Conservation (phyloP, 2,329 filamentous ascomycete species). For the Parasarocladium wereldwijsianum region DNA sequence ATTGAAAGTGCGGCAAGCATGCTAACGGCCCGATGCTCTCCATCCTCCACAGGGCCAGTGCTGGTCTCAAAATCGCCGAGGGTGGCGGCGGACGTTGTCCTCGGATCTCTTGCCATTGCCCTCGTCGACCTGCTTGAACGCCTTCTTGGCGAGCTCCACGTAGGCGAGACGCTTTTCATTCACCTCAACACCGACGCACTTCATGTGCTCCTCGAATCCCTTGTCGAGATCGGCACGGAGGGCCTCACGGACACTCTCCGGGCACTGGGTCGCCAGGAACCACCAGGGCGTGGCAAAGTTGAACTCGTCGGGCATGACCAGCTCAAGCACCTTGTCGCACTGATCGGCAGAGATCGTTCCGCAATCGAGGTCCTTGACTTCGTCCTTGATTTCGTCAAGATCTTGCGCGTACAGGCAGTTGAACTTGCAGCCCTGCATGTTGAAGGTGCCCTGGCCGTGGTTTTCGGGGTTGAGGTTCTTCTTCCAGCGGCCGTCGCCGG, state of each 20-base stretch:
- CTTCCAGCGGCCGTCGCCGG: constrained; percentile 54
- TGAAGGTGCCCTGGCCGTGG: constrained; percentile 56
- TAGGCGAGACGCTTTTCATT: constrained; percentile 21
- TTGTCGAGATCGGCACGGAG: constrained; percentile 23
- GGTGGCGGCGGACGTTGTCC: no score
- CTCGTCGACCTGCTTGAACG: no score
- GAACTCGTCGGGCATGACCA: constrained; percentile 32
- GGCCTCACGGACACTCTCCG: constrained; percentile 13
- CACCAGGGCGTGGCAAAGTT: constrained; percentile 39
- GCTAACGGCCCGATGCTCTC: no score
- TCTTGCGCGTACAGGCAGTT: constrained; percentile 32
- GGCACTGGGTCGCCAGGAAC: constrained; percentile 33
- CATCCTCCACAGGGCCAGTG: no score
- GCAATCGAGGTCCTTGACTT: constrained; percentile 16
- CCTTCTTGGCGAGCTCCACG: constrained; percentile 30
- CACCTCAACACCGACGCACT: constrained; percentile 25
- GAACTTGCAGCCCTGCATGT: constrained; percentile 33
- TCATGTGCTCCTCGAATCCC: constrained; percentile 31
- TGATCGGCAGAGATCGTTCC: constrained; percentile 15
- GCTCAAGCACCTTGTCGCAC: constrained; percentile 25
- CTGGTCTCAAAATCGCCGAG: no score
- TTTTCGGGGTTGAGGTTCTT: constrained; percentile 42
- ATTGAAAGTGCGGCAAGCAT: no score
- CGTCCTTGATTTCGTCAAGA: constrained; percentile 20
- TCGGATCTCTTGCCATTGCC: no score